Percentiles rank a stretch among this genome's conserved stretches.
Conservation (phyloP, 306 rosid species). For the Cucumis cinereus region DNA sequence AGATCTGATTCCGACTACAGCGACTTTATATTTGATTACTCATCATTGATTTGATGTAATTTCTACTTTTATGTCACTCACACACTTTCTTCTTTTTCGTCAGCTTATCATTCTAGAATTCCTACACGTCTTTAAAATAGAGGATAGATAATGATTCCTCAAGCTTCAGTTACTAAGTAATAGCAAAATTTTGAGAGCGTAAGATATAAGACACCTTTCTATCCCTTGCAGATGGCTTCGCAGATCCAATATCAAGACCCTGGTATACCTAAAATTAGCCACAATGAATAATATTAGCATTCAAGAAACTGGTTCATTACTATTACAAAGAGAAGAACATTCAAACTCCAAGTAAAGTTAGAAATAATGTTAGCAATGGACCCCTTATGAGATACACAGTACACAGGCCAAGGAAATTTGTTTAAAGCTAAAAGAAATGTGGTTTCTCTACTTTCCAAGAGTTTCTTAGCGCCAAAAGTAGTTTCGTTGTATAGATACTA, state of each 20-base stretch:
- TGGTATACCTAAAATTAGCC: constrained; percentile 44
- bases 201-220: constrained; percentile 40
- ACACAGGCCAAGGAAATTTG: background rate
- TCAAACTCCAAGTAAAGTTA: background rate
- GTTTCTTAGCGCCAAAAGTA: background rate
- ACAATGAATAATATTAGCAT: background rate
- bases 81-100: background rate
- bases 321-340: background rate
- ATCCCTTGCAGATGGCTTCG: constrained; percentile 66
- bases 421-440: background rate
- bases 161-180: background rate
- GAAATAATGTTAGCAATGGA: background rate
- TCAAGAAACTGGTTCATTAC: background rate
- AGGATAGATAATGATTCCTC: background rate
- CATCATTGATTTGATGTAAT: background rate
- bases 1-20: background rate
- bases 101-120: background rate
- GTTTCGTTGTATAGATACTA: background rate
- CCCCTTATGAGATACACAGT: background rate
- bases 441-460: background rate
- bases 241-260: constrained; percentile 92
- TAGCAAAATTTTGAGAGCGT: constrained; percentile 4
- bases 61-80: background rate
- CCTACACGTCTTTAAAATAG: background rate
- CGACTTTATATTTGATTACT: background rate